Base-by-base conservation (phyloP, 2,329 filamentous ascomycete genomes). In the Aspergillus aculeatinus region DNA sequence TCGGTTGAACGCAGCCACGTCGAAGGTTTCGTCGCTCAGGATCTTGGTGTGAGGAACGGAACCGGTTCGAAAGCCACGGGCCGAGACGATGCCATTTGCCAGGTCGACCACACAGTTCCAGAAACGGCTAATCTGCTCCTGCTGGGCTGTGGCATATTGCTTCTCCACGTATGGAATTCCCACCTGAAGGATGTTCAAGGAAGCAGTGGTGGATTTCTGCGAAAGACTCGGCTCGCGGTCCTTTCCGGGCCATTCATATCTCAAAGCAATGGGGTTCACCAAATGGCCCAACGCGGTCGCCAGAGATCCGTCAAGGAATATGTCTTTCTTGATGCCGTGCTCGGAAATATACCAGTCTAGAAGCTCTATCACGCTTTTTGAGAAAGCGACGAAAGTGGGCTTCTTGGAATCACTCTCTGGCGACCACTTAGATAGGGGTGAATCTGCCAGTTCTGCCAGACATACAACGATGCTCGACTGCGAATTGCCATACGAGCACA, bases 301-400 rank as follows among this genome's bases (percentile, higher is more conserved):
- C 25, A 96, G 81, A 1, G 91, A 87, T 1, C 87, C 87, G 49
- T 86, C 87, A 1, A 78, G 79, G 69, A 93, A 92, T 0, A 96
- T 85, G 39, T 89, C 86, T n/a, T 79, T 70, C 25, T 90, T 86
- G 55, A 78, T 76, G 1, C 76, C 76, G 55, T 76, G 68, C 1
- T 76, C 74, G 6, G 67, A 60, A 50, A 78, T 67, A 59, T 79
- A 79, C 75, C 76, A 78, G 51, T 69, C 72, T 23, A 96, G 75
- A 50, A 92, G 84, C 2, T 82, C 79, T 83, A 96, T 95, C 60
- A 89, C 87, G 21, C 86, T 85, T 74, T 95, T 96, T 1, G 93
- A 92, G 70, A 98, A 85, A 35, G 95, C 94, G 58, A 99, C 87
- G 71, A 92, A 98, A 0, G 92, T 96, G 6, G 91, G 89, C 59